Evolutionary conservation across 148 eudicot genomes (phyloP), one percentile per base, ranked within the genome.

Genomic region (Fallopia convolvulus): DNA sequence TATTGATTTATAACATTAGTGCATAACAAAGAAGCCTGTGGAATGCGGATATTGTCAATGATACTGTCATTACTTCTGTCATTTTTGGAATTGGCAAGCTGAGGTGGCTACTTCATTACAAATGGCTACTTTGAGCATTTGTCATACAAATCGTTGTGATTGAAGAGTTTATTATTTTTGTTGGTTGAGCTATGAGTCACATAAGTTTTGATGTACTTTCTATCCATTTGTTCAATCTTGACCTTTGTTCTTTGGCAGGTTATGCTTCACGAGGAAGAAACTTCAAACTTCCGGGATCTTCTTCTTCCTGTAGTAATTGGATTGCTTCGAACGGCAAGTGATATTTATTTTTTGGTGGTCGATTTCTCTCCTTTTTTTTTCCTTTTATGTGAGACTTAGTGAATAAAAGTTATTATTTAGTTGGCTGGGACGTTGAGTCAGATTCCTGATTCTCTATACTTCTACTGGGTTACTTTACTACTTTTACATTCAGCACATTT

Each of bases 241-340:
- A 68, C 72, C 72, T 68, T 68, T 68, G 72, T 33, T 39, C 80
- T 72, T 81, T 74, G 83, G 70, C 88, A 96, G 99, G 93, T 86
- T 77, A 81, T 81, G 78, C 72, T 85, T 80, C 89, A 90, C 72
- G 92, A 86, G 84, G 97, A 89, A 75, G 92, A 88, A 76, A 76
- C 87, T 48, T 86, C 94, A 49, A 85, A 78, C 78, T 84, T 90
- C 76, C 91, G 85, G 81, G 98, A 96, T 83, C 89, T 75, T 81
- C 90, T 96, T 83, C 89, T 96, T 42, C 99, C 99, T 30, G 82
- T 91, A 78, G 77, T 90, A 65, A 88, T 96, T 84, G 98, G 99
- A 63, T 82, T 96, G 85, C 94, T 96, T 70, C 91, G 97, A 88
- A 93, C 98, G 39, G 99, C 93, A 79, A 87, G 98, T 81, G 70